Base-by-base conservation (phyloP, 2,329 filamentous ascomycete genomes). In the Ophiocordyceps sinensis region DNA sequence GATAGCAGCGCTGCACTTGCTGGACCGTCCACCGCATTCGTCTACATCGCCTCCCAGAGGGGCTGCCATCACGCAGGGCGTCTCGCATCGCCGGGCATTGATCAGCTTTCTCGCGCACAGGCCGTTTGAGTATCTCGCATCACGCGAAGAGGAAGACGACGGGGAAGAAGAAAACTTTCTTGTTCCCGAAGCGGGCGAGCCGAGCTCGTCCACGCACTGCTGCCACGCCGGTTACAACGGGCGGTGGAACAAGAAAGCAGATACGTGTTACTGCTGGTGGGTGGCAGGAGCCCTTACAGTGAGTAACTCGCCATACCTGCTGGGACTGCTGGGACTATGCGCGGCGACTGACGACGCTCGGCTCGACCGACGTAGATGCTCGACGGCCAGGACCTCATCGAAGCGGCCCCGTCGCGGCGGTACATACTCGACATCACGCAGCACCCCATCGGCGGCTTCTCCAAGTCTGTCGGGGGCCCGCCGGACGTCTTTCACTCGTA, bases 191-290 rank as follows among this genome's bases (percentile, higher is more conserved):
- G 49, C 67, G n/a, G 58, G 59, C 1, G 51, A 54, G 6, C 51
- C 66, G 19, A 52, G 51, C 3, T 43, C 63, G 1, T 53, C 57
- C 11, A 53, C 59, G 4, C 44, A 37, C 4, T 54, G 47, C 17
- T 60, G 64, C 10, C 73, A 71, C 53, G 72, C 85, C 2, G 91
- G 88, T 10, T 87, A 93, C 63, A 94, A 93, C 53, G 91, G 91
- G 23, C 78, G 91, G 39, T 79, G 77, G 56, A 95, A 94, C 65
- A 98, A 98, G 60, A 72, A 80, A 38, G 83, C 85, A 10, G 91
- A 98, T 61, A 96, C 91, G 1, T 98, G 91, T 63, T 98, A 98
- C 60, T 82, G 78, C 19, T 98, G 89, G 69, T 98, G 91, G 91
- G 85, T 85, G 1, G 71, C 73, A 4, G 86, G 77, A 2, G 77